Conservation (phyloP, 2,329 filamentous ascomycete genomes). For the Exophiala spinifera region DNA sequence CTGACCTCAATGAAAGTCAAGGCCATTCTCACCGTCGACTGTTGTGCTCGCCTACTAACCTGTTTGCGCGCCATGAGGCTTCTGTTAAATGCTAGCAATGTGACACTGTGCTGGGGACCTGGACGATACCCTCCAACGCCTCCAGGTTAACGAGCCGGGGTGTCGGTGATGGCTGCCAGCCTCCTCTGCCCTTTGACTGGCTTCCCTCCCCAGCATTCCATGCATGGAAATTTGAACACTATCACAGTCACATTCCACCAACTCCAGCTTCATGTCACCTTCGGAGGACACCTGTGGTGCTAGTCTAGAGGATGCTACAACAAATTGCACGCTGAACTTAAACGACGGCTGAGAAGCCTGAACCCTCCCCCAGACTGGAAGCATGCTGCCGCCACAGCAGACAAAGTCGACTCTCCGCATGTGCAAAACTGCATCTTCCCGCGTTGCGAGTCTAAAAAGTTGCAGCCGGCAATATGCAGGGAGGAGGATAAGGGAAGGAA, state of each 20-base stretch:
- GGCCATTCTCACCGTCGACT: background rate
- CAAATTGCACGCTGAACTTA: background rate
- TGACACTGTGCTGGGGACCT: background rate
- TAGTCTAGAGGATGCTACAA: background rate
- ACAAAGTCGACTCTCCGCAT: background rate
- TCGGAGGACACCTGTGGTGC: background rate
- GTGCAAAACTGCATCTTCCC: background rate
- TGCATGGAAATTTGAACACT: background rate
- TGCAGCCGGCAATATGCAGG: background rate
- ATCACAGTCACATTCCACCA: slow-evolving; percentile 1
- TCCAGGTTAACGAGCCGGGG: background rate
- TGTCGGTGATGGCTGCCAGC: background rate
- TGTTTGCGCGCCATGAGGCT: background rate
- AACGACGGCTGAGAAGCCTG: background rate
- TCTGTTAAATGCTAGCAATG: background rate
- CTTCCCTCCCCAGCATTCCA: background rate
- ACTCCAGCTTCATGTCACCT: background rate
- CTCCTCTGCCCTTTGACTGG: background rate
- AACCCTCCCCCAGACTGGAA: background rate
- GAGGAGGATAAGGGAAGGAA: background rate
- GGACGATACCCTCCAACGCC: background rate
- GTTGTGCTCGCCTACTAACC: background rate
- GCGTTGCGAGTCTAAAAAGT: background rate
- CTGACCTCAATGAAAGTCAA: background rate
- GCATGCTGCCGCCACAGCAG: background rate